Base-by-base conservation (phyloP, 495 filamentous ascomycete genomes). In the Trichodelitschia bisporula region DNA sequence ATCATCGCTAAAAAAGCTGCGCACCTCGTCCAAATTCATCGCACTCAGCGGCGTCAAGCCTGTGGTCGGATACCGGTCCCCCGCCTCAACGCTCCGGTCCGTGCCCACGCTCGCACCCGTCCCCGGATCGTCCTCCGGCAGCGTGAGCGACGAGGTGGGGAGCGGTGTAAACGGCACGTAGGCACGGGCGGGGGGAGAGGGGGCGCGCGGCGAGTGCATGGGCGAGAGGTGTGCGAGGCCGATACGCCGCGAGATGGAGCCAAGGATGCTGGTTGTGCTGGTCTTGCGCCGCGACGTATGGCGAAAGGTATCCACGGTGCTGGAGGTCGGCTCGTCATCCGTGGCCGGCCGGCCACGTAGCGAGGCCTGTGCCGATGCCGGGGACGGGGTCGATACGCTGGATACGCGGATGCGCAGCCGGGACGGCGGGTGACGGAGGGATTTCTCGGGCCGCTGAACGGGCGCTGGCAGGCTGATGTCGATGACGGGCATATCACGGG, bases 1-100 rank as follows among this genome's bases (percentile, higher is more conserved):
- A 32, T 57, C 46, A 26, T 57, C 50, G 2, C 49, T 54, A 34
- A 55, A 57, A 34, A 45, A 48, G 28, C 48, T 56, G 17, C 39
- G 41, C 3, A 42, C 44, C 28, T 57, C 53, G 17, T 40, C 30
- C 6, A 53, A 27, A 32, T 44, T 37, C 8, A 42, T 27, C 21
- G 26, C 39, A 2, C 35, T 29, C 1, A 46, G 41, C 25, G 47
- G 48, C 2, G 41, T 46, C 3, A 54, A 37, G 18, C 36, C 36
- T 19, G 40, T 40, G 5, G 44, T 46, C 4, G 51, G 47, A 32
- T 51, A 50, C 40, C 45, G 45, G 16, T 43, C 54, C 31, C 44
- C 55, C 25, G 34, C 48, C 16, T 43, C 46, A 40, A 35, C 37
- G 6, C 6, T 15, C 6, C 9, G 21, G 8, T 24, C 21, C n/a